These are phyloP conservation scores for Cadophora luteo-olivacea DNA, from an alignment of 2,329 filamentous ascomycete genomes.

Conservation along the genomic window DNA sequence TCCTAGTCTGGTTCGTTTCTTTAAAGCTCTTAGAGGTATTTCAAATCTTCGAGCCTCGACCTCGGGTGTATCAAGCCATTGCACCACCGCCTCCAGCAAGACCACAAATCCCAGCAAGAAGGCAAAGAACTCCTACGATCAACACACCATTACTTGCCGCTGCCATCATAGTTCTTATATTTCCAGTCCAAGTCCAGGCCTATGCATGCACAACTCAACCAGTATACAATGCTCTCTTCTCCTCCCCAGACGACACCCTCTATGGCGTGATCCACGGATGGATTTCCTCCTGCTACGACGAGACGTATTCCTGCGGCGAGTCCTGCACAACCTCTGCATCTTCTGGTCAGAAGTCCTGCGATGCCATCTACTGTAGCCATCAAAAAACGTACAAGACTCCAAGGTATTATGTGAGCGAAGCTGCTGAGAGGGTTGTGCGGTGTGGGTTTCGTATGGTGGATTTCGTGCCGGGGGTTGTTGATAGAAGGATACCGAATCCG, in stretches of 20 bases:
- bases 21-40: neutral
- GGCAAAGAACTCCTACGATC: neutral
- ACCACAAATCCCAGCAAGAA: neutral
- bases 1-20: neutral
- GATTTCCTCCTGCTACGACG: neutral
- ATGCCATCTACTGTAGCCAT: neutral
- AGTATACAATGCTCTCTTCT: neutral
- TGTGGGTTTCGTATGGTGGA: slow-evolving; percentile 1
- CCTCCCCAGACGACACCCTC: neutral
- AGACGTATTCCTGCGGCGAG: neutral
- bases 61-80: neutral
- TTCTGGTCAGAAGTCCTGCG: neutral
- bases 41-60: neutral
- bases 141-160: neutral
- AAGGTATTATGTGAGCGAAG: neutral
- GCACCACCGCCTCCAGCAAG: neutral
- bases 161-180: neutral
- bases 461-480: neutral
- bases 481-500: neutral
- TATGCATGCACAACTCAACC: neutral
- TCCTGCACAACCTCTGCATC: neutral
- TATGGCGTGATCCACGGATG: neutral
- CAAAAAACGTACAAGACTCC: neutral
- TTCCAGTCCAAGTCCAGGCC: neutral
- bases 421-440: neutral